Evolutionary conservation across 257 asterid genomes (phyloP).

Genomic region (Leptodermis oblonga): DNA sequence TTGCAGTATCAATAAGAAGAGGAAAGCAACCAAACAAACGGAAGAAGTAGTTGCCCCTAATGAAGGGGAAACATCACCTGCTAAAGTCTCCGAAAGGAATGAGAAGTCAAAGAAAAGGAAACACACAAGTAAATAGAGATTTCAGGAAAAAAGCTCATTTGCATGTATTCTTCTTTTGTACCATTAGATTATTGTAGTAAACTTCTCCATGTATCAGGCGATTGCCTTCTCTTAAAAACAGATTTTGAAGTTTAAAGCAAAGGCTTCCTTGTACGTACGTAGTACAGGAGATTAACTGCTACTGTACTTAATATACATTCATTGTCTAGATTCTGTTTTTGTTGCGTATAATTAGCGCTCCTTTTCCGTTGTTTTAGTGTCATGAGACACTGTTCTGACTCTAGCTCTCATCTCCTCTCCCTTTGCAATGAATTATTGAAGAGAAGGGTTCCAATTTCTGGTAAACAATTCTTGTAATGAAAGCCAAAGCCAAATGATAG

Average conservation of each 20-base stretch:
- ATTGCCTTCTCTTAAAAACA: not conserved
- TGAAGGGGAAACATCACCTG: conserved; percentile 18
- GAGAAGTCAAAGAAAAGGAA: conserved; percentile 43
- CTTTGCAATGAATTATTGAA: not conserved
- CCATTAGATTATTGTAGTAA: not conserved
- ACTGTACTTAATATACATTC: too few species aligned
- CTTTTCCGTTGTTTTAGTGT: not conserved
- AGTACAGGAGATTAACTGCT: too few species aligned
- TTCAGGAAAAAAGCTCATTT: not conserved
- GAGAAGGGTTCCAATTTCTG: not conserved
- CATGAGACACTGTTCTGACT: not conserved
- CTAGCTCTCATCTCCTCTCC: too few species aligned
- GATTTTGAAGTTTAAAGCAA: not conserved
- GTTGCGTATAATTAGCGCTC: too few species aligned
- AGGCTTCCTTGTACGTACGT: not conserved
- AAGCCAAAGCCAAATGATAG: too few species aligned
- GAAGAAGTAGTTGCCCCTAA: conserved; percentile 20
- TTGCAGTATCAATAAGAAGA: conserved; percentile 40
- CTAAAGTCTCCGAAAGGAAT: conserved; percentile 16
- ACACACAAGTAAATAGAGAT: conserved; percentile 30
- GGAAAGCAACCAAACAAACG: conserved; percentile 21
- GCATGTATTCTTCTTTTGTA: not conserved
- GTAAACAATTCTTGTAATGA: not conserved
- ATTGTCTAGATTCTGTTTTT: not conserved
- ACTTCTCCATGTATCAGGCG: conserved; percentile 4